A percentile compares a stretch with the other conserved stretches of the same genome.
Evolutionary conservation across 495 filamentous ascomycete species (phyloP).

Genomic region (Aspergillus nidulans): DNA sequence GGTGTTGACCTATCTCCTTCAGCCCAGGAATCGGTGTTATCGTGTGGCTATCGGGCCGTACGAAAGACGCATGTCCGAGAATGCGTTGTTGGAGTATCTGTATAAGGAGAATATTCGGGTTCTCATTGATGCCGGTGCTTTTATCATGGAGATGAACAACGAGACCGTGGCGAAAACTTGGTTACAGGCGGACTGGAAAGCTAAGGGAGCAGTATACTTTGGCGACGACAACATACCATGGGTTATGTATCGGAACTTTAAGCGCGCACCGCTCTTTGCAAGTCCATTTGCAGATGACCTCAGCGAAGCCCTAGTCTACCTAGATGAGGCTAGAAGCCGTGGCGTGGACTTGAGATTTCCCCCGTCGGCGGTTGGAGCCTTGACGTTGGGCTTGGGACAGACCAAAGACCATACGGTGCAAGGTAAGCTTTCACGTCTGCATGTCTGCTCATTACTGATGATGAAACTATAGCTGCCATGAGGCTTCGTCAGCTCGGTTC

Average conservation of each 20-base stretch:
- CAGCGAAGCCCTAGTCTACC: conserved; percentile 59
- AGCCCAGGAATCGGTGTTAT: conserved; percentile 15
- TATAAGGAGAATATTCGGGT: conserved; percentile 48
- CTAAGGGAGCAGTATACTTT: conserved; percentile 54
- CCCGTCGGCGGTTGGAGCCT: conserved; percentile 50
- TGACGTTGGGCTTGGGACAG: conserved; percentile 62
- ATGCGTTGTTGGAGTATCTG: conserved; percentile 30
- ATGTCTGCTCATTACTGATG: neutral
- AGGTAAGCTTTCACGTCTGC: conserved; percentile 50
- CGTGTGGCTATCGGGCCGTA: conserved; percentile 15
- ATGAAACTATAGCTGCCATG: conserved; percentile 54
- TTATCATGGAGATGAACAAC: conserved; percentile 62
- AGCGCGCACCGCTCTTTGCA: conserved; percentile 42
- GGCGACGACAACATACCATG: conserved; percentile 40
- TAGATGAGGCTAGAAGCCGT: conserved; percentile 72
- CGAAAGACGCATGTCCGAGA: conserved; percentile 12
- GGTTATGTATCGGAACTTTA: conserved; percentile 42
- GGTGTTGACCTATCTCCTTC: conserved; percentile 55
- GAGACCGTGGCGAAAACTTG: conserved; percentile 39
- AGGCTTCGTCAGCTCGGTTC: conserved; percentile 52
- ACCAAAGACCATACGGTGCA: conserved; percentile 71
- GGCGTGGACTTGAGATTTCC: conserved; percentile 71
- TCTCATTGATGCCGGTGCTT: conserved; percentile 67
- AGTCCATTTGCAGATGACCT: conserved; percentile 58
- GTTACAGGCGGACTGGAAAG: conserved; percentile 38